phyloP scores from a whole-genome alignment of 805 yeast species.

The Starmerella stigmatis region DNA sequence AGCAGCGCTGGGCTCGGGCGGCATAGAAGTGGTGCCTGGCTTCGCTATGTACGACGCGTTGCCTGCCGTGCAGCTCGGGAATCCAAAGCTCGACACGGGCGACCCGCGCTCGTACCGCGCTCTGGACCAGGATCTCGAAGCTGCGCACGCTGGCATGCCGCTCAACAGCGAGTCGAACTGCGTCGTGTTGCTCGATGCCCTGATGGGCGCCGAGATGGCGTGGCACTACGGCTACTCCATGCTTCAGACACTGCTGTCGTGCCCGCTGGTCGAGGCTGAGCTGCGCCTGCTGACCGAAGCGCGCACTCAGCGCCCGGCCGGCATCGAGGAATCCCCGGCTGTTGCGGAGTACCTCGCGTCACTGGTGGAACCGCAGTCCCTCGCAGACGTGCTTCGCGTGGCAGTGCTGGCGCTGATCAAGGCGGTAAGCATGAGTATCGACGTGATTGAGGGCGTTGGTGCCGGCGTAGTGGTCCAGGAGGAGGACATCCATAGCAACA shows the following conservation, averaged over 20 bases:
- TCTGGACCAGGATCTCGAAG: slow-evolving; percentile 34
- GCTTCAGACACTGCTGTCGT: slow-evolving; percentile 67
- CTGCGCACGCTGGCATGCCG: slow-evolving; percentile 32
- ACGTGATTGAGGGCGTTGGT: slow-evolving; percentile 17
- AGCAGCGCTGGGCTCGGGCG: slow-evolving; percentile 37
- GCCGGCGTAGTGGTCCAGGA: slow-evolving; percentile 27
- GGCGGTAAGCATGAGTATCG: slow-evolving; percentile 18
- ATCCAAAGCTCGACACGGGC: slow-evolving; percentile 68
- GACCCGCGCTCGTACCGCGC: slow-evolving; percentile 37
- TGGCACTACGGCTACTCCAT: slow-evolving; percentile 73
- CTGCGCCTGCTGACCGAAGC: slow-evolving; percentile 30
- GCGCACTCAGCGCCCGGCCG: background rate
- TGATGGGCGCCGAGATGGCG: slow-evolving; percentile 46
- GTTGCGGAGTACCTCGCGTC: slow-evolving; percentile 3
- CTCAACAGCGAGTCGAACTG: slow-evolving; percentile 36
- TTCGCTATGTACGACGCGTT: slow-evolving; percentile 76
- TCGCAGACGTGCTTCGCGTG: slow-evolving; percentile 22
- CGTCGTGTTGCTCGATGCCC: slow-evolving; percentile 42
- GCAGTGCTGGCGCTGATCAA: slow-evolving; percentile 26
- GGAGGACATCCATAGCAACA: slow-evolving; percentile 34
- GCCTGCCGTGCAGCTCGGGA: slow-evolving; percentile 67
- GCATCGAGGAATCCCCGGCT: background rate
- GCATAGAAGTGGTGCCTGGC: slow-evolving; percentile 46
- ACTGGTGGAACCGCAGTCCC: slow-evolving; percentile 8
- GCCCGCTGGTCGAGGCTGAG: slow-evolving; percentile 58